Conservation (phyloP, 768 basidiomycete genomes). For the Leccinum uliginosum region DNA sequence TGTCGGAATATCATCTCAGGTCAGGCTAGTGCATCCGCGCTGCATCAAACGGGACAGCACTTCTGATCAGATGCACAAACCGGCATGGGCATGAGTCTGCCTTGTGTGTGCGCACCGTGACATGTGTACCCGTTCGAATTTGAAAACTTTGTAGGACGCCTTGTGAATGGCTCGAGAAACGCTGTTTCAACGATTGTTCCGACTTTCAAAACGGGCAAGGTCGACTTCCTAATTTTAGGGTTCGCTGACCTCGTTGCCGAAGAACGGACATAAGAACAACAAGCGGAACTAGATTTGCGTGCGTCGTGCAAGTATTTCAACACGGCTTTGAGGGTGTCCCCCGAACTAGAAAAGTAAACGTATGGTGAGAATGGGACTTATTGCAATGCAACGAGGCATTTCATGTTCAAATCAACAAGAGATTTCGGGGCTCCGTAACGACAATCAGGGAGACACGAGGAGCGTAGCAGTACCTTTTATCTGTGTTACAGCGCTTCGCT, state of each 20-base stretch:
- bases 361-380: background rate
- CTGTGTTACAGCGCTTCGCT: conserved; percentile 1
- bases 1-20: background rate
- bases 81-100: background rate
- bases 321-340: background rate
- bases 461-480: conserved; percentile 5
- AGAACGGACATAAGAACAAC: conserved; percentile 8
- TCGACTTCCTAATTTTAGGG: conserved; percentile 1
- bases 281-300: conserved; percentile 10
- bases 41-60: background rate
- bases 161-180: conserved; percentile 2
- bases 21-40: background rate
- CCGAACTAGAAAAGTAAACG: background rate
- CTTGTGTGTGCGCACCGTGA: background rate
- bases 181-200: background rate
- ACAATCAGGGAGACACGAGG: conserved; percentile 2
- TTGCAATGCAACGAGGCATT: conserved; percentile 17
- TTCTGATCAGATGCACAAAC: background rate
- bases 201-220: conserved; percentile 7
- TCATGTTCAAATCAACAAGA: background rate
- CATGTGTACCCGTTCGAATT: conserved; percentile 1
- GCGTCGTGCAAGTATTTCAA: background rate
- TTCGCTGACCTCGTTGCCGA: conserved; percentile 2
- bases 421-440: background rate
- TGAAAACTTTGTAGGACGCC: background rate